Evolutionary conservation across 2,329 filamentous ascomycete species (phyloP).

Genomic region (Allantophomopsis lycopodina): DNA sequence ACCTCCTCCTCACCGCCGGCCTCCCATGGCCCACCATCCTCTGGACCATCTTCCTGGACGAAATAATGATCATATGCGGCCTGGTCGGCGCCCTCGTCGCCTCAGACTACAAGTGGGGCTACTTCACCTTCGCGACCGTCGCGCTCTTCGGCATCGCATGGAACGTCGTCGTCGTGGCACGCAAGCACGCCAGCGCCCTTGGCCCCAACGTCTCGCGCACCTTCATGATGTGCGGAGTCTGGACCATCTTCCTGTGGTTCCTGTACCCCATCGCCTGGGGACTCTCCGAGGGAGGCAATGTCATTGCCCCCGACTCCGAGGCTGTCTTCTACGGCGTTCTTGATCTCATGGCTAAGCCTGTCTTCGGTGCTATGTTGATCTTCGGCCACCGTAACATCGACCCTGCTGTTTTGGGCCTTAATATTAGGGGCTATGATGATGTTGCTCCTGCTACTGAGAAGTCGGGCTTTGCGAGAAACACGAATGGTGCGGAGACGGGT

Average conservation of each 20-base stretch:
- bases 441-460: not conserved
- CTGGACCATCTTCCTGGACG: slow-evolving; percentile 45
- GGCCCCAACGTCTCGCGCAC: slow-evolving; percentile 36
- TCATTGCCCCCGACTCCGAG: slow-evolving; percentile 52
- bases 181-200: slow-evolving; percentile 37
- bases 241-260: slow-evolving; percentile 48
- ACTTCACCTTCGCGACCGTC: slow-evolving; percentile 40
- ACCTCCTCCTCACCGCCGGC: slow-evolving; percentile 48
- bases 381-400: slow-evolving; percentile 50
- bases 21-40: slow-evolving; percentile 51
- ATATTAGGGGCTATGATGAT: slow-evolving; percentile 17
- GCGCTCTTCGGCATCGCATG: slow-evolving; percentile 47
- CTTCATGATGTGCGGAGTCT: slow-evolving; percentile 40
- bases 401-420: slow-evolving; percentile 38
- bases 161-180: slow-evolving; percentile 40
- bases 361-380: slow-evolving; percentile 46
- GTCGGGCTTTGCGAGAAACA: not conserved
- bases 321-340: slow-evolving; percentile 56
- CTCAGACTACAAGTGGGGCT: slow-evolving; percentile 55
- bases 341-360: slow-evolving; percentile 49
- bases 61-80: slow-evolving; percentile 54
- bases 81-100: slow-evolving; percentile 50
- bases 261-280: slow-evolving; percentile 54
- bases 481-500: not conserved
- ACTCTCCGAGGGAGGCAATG: slow-evolving; percentile 47